phyloP scores from a whole-genome alignment of 176 grass and related monocot species.

The Cocos nucifera region DNA sequence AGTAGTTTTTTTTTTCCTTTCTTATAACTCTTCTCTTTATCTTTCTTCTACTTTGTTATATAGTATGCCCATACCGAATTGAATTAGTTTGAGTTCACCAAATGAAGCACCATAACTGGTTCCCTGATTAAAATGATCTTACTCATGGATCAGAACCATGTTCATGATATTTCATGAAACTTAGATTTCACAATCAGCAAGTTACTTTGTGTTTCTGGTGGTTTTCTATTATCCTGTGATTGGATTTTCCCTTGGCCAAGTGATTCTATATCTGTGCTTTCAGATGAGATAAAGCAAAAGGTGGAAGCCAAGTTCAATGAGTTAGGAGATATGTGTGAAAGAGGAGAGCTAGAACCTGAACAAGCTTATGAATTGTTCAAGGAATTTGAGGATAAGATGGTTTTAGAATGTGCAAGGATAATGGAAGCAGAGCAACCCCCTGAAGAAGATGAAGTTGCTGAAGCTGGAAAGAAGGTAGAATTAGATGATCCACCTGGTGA shows the following conservation, averaged over 20 bases:
- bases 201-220: constrained; percentile 3
- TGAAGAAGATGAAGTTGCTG: constrained; percentile 31
- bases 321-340: constrained; percentile 63
- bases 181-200: no score
- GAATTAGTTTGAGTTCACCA: no score
- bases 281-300: constrained; percentile 93
- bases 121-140: no score
- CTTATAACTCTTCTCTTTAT: no score
- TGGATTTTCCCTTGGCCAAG: neutral
- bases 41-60: no score
- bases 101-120: no score
- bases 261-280: constrained; percentile 15
- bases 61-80: no score
- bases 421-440: constrained; percentile 45
- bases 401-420: constrained; percentile 42
- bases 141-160: no score
- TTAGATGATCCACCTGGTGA: constrained; percentile 80
- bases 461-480: constrained; percentile 30
- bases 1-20: no score
- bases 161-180: no score
- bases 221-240: constrained; percentile 7
- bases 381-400: constrained; percentile 83
- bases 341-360: constrained; percentile 70
- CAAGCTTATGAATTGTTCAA: constrained; percentile 79
- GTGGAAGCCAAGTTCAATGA: constrained; percentile 73